A percentile compares a stretch with the other conserved stretches of the same genome.
phyloP scores from a whole-genome alignment of 2,329 filamentous ascomycete species.

The Intubia oerlemansii region DNA sequence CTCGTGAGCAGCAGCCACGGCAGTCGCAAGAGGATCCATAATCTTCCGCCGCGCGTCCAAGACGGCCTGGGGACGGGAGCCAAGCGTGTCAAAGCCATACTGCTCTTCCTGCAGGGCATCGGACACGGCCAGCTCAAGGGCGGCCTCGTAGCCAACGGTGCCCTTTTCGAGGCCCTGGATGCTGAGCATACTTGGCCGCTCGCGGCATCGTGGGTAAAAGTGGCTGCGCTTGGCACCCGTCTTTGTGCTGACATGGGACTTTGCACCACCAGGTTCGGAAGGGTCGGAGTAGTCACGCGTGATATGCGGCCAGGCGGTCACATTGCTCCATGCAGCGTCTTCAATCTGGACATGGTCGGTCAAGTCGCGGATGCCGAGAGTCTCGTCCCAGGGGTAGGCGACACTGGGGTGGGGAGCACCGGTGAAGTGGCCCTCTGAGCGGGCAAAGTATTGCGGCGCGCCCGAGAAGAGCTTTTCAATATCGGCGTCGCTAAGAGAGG shows the following conservation, averaged over 20 bases:
- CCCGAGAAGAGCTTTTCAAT: slow-evolving; percentile 53
- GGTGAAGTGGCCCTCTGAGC: slow-evolving; percentile 34
- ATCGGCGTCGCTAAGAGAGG: slow-evolving; percentile 33
- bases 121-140: slow-evolving; percentile 41
- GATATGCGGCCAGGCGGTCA: slow-evolving; percentile 42
- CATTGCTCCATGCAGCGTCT: slow-evolving; percentile 38
- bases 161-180: slow-evolving; percentile 52
- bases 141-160: slow-evolving; percentile 46
- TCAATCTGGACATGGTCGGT: slow-evolving; percentile 43
- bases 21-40: slow-evolving; percentile 21
- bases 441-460: slow-evolving; percentile 50
- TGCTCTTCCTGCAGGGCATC: slow-evolving; percentile 43
- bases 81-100: slow-evolving; percentile 34
- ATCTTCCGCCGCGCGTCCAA: slow-evolving; percentile 36
- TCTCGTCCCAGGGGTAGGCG: slow-evolving; percentile 45
- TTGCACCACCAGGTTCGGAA: too few species aligned
- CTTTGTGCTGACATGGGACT: too few species aligned
- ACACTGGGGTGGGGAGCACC: slow-evolving; percentile 40
- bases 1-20: too few species aligned
- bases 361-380: slow-evolving; percentile 37
- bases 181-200: slow-evolving; percentile 50
- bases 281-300: too few species aligned
- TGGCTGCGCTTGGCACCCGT: slow-evolving; percentile 30
- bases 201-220: slow-evolving; percentile 35
- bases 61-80: slow-evolving; percentile 30